Base-by-base conservation (phyloP, 176 grass and related monocot species). In the Phragmites australis region DNA sequence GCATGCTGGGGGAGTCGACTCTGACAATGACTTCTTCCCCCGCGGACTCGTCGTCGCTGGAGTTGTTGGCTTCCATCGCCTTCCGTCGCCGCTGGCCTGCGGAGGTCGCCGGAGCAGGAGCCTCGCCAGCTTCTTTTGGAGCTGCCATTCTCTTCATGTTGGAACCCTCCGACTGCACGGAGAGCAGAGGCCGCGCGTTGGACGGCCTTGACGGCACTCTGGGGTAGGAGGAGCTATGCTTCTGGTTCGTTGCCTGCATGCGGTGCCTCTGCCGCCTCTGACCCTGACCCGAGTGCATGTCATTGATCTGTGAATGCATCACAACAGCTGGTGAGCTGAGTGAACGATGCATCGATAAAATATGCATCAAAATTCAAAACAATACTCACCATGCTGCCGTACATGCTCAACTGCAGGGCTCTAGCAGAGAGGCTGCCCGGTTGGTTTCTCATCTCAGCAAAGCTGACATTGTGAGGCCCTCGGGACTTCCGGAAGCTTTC, bases 1-100 rank as follows among this genome's bases (percentile, higher is more conserved):
- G 93, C 72, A 85, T 93, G 86, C 95, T 94, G 26, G 89, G 95
- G 45, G 95, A 93, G 70, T 98, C 92, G 15, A 98, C 91, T 74
- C 90, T 91, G 56, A 98, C 84, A 22, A 98, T 94, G 27, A 93
- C 78, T 18, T 97, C 89, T 72, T 98, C 92, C 34, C 64, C 88
- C 3, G 47, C 86, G 44, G 87, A 94, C 46, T 98, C 95, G 19
- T 98, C 95, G 19, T 92, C 88, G 55, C 92, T 98, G 0, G 92
- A 92, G 62, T 93, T 69, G 41, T 85, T 85, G 0, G 87, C 64
- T 16, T n/a, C 49, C 43, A 77, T 70, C 6, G 2, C 82, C 27
- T 58, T 43, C 40, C 13, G 18, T 21, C 15, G 53, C 22, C 67
- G 65, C 16, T 13, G 77, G 7, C 11, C 50, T 41, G 50, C 15